Evolutionary conservation across 2,329 filamentous ascomycete genomes (phyloP), one percentile per base, ranked within the genome.

Genomic region (Cercospora sojina): DNA sequence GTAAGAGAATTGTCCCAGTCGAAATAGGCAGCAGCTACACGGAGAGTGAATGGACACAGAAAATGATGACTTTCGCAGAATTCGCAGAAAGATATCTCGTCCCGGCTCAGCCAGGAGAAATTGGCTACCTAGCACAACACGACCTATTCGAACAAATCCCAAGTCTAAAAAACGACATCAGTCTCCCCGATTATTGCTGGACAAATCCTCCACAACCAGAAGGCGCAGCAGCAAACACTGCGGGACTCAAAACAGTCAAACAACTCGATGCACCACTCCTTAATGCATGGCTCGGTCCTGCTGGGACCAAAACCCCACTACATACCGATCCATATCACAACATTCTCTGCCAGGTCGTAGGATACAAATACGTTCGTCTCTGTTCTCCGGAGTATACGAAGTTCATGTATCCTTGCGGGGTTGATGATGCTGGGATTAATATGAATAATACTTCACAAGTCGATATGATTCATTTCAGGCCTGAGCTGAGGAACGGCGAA

Each of bases 261-360:
- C 59, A 74, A 18, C 76, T 82, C 20, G 76, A 79, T 8, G 84
- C 87, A 23, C 92, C 92, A 0, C 82, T 91, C 51, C 83, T 96
- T 18, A 96, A 98, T 78, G 93, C 92, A 7, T 99, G 95, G 95
- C 90, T 98, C 69, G 95, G 95, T 0, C 95, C 95, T 0, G 83
- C 88, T 0, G 89, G 88, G 59, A 98, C 95, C 0, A 93, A 97
- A 69, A 97, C 93, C 0, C 95, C 95, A 1, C 83, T 98, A 0
- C 95, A 99, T 78, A 96, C 92, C 1, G 95, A 98, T 74, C 92
- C 91, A 1, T 96, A 97, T 77, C 92, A 97, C 76, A 98, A 98
- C 75, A 87, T 98, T 57, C 86, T 98, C 4, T 89, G 89, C 25
- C 95, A 98, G 78, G 91, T 96, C 0, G 91, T 96, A 0, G 95